A percentile compares a stretch with the other conserved stretches of the same genome.
phyloP scores from a whole-genome alignment of 768 basidiomycete genomes.

The Lactarius hengduanensis region DNA sequence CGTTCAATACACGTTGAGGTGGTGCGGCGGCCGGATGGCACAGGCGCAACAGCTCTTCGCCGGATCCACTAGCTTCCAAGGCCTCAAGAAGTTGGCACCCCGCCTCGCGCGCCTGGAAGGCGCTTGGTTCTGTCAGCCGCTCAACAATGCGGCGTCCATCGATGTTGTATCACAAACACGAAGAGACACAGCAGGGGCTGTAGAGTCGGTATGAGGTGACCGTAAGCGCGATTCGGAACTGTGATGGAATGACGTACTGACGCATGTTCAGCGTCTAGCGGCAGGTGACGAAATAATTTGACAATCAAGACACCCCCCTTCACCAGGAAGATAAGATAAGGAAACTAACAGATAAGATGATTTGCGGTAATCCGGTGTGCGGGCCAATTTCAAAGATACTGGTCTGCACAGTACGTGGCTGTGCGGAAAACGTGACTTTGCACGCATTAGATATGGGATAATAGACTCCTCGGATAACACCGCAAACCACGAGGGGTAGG shows the following conservation, averaged over 20 bases:
- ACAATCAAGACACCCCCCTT: too few species aligned
- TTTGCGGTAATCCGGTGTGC: not conserved
- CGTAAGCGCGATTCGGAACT: not conserved
- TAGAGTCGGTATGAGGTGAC: not conserved
- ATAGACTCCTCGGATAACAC: not conserved
- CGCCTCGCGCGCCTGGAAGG: not conserved
- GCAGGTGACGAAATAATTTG: not conserved
- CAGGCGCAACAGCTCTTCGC: not conserved
- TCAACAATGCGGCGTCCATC: not conserved
- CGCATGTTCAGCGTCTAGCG: not conserved
- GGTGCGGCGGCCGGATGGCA: not conserved
- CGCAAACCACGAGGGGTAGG: not conserved
- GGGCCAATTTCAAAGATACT: not conserved
- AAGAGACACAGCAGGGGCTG: not conserved
- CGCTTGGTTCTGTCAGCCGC: not conserved
- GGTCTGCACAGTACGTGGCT: not conserved
- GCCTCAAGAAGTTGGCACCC: not conserved
- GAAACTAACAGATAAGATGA: not conserved
- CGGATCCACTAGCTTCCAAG: not conserved
- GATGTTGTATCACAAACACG: not conserved
- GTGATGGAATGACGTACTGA: not conserved
- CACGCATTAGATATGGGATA: not conserved
- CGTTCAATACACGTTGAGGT: not conserved
- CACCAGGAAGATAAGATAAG: not conserved
- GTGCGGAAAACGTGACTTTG: not conserved